Evolutionary conservation across 2,329 filamentous ascomycete species (phyloP), one percentile per base, ranked within the genome.

Genomic region (Geosmithia morbida): DNA sequence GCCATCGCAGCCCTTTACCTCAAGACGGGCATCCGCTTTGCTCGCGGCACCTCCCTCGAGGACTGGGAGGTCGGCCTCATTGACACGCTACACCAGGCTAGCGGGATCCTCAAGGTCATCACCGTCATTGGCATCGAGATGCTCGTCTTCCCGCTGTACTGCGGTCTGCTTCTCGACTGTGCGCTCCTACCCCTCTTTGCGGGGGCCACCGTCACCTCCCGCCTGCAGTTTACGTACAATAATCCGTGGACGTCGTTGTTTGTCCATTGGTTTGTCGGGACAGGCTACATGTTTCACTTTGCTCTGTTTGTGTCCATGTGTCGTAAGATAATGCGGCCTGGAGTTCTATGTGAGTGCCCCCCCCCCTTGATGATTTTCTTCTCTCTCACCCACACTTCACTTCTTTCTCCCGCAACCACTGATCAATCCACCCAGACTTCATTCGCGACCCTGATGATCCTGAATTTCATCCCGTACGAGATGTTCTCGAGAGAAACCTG

Each of bases 221-320:
- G 92, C 19, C 67, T 94, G 46, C 68, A 79, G 3, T 98, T 95
- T 57, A 87, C 87, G 2, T 69, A 78, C 48, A 73, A 79, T 51
- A 87, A 83, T 51, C 92, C 92, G 0, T 75, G 90, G 54, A 96
- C 88, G 1, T 95, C 90, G 14, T 79, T 94, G 14, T 98, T 98
- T 61, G 85, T 97, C 46, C 92, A 98, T 62, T 98, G 92, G 92
- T 98, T 98, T 59, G 83, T 96, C 48, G 92, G 92, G 45, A 98
- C 92, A 3, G 94, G 89, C 52, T 98, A 98, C 65, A 98, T 98
- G 94, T 98, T 98, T 67, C 92, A 98, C 61, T 98, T 98, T 61
- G 92, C 92, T 5, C 75, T 98, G 2, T 98, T 98, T 60, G 92
- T 98, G 17, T 94, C 89, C 48, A 97, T 98, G 89, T 98, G 92